Evolutionary conservation across 495 filamentous ascomycete species (phyloP).

Genomic region (Hypomontagnella monticulosa): DNA sequence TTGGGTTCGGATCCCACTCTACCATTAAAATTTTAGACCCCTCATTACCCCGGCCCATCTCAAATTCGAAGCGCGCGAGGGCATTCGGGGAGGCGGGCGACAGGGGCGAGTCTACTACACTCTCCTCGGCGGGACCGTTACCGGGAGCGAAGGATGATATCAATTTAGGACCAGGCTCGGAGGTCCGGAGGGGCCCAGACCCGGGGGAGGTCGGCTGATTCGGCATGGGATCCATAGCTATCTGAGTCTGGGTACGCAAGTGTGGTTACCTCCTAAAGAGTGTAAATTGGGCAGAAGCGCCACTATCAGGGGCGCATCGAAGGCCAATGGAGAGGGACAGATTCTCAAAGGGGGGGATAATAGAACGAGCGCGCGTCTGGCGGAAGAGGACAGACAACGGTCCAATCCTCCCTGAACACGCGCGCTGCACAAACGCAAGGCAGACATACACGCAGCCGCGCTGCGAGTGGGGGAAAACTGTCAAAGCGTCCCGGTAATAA

Average conservation of each 20-base stretch:
- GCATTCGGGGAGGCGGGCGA: conserved; percentile 51
- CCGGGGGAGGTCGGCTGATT: conserved; percentile 27
- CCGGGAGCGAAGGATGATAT: conserved; percentile 16
- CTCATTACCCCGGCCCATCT: conserved; percentile 77
- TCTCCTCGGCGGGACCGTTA: conserved; percentile 5
- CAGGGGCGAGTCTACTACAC: conserved; percentile 52
- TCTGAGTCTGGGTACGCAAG: conserved; percentile 6
- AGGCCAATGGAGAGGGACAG: conserved; percentile 36
- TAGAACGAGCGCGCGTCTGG: conserved; percentile 37
- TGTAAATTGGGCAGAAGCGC: conserved; percentile 6
- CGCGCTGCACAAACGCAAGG: conserved; percentile 24
- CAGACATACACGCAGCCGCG: conserved; percentile 29
- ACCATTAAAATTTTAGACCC: conserved; percentile 88
- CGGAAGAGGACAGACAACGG: conserved; percentile 23
- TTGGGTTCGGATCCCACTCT: conserved; percentile 75
- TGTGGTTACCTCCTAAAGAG: conserved; percentile 24
- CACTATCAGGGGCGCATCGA: conserved; percentile 33
- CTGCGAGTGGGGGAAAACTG: conserved; percentile 18
- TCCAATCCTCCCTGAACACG: conserved; percentile 32
- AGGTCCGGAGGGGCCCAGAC: conserved; percentile 32
- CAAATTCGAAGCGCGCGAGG: conserved; percentile 86
- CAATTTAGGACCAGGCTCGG: conserved; percentile 13
- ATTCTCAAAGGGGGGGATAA: conserved; percentile 9
- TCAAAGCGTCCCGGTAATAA: conserved; percentile 32
- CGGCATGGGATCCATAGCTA: conserved; percentile 31